These are phyloP conservation scores for Musa schizocarpa DNA, from an alignment of 176 grass and related monocot species.

Conservation along the genomic window DNA sequence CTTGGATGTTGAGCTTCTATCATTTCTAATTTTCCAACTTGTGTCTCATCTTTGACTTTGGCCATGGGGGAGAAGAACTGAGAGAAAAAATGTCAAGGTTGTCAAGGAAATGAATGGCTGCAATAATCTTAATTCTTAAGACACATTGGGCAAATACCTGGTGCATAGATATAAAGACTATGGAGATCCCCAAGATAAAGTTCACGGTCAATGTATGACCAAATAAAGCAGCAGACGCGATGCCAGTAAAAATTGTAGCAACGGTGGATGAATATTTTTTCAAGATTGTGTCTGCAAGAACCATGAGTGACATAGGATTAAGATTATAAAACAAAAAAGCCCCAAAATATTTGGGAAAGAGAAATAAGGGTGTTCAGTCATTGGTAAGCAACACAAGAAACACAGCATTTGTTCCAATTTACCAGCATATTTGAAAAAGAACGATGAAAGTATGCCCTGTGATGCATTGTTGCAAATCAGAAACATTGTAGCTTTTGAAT, in stretches of 20 bases:
- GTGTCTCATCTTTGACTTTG: conserved; percentile 91
- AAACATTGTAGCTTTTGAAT: conserved; percentile 88
- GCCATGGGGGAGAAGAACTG: conserved; percentile 98
- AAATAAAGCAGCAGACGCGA: conserved; percentile 85
- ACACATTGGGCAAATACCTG: conserved; percentile 42
- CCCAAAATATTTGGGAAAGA: too few species aligned
- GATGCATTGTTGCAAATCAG: conserved; percentile 98
- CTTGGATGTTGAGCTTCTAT: conserved; percentile 38
- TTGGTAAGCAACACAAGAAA: neutral
- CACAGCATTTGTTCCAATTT: conserved; percentile 7
- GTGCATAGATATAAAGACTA: conserved; percentile 99
- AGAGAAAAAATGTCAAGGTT: conserved; percentile 17
- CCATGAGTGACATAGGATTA: neutral
- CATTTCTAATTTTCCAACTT: conserved; percentile 54
- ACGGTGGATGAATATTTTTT: conserved; percentile 99
- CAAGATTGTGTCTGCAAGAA: conserved; percentile 75
- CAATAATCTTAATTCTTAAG: conserved; percentile 7
- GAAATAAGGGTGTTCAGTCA: neutral
- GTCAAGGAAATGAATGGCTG: conserved; percentile 11
- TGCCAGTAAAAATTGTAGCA: conserved; percentile 92
- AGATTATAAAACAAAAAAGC: too few species aligned
- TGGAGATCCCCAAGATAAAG: conserved; percentile 88
- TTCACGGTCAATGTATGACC: conserved; percentile 94
- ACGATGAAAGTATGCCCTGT: conserved; percentile 98
- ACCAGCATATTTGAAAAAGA: conserved; percentile 99